Conservation (phyloP, 495 filamentous ascomycete species). For the Penicillium odoratum region DNA sequence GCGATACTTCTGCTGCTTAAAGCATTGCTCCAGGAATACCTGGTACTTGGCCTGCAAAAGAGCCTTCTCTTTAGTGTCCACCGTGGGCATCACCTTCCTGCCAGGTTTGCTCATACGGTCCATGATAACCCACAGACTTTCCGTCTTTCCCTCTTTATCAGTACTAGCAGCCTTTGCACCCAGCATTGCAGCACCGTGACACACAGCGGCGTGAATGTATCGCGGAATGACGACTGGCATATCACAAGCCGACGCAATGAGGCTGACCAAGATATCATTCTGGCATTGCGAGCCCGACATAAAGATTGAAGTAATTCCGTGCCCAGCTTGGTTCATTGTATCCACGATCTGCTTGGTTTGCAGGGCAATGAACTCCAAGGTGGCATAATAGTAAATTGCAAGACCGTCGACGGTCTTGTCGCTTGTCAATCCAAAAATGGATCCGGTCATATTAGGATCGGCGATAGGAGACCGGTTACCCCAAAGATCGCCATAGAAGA, state of each 20-base stretch:
- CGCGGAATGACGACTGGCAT: constrained; percentile 90
- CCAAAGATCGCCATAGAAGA: constrained; percentile 99
- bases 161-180: constrained; percentile 91
- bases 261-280: constrained; percentile 84
- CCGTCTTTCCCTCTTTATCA: constrained; percentile 71
- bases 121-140: constrained; percentile 94
- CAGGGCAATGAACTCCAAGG: constrained; percentile 95
- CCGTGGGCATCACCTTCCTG: constrained; percentile 71
- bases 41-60: constrained; percentile 84
- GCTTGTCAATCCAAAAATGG: constrained; percentile 78
- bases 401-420: constrained; percentile 84
- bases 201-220: constrained; percentile 94
- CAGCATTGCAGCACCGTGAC: constrained; percentile 95
- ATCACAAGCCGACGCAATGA: constrained; percentile 85
- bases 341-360: constrained; percentile 95
- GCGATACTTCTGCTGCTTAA: constrained; percentile 60
- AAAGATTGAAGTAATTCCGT: constrained; percentile 87
- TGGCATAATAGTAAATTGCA: constrained; percentile 87
- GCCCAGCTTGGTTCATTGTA: constrained; percentile 83
- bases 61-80: constrained; percentile 69
- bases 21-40: constrained; percentile 62
- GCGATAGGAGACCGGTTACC: constrained; percentile 94
- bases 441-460: constrained; percentile 86
- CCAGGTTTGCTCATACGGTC: constrained; percentile 94
- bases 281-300: constrained; percentile 98